A percentile compares a stretch with the other conserved stretches of the same genome.
These are phyloP conservation scores for Pseudopyrenochaeta lycopersici DNA, from an alignment of 2,329 filamentous ascomycete genomes.

Conservation along the genomic window DNA sequence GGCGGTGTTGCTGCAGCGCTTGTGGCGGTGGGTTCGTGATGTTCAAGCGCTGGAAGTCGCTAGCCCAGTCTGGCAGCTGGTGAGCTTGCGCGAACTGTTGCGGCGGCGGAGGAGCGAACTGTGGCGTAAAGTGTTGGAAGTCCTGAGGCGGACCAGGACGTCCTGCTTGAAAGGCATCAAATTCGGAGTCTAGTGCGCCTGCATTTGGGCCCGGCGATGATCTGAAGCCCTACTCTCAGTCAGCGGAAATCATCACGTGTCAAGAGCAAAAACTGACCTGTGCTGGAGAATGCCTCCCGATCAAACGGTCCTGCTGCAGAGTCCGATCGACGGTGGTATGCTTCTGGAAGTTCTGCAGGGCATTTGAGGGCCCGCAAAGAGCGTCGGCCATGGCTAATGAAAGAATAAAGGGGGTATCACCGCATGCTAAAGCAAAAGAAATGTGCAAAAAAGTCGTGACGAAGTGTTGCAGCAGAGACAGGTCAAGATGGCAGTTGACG, in stretches of 20 bases:
- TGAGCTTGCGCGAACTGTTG: slow-evolving; percentile 44
- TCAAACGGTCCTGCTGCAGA: slow-evolving; percentile 75
- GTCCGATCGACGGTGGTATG: slow-evolving; percentile 74
- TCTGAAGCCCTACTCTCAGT: slow-evolving; percentile 65
- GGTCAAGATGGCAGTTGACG: background rate
- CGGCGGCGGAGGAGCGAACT: slow-evolving; percentile 50
- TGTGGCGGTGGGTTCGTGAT: slow-evolving; percentile 53
- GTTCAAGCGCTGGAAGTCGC: slow-evolving; percentile 59
- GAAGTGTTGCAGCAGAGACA: background rate
- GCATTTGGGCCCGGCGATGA: slow-evolving; percentile 62
- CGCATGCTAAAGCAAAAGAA: slow-evolving; percentile 20
- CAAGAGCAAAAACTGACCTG: slow-evolving; percentile 57
- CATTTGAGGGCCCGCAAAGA: slow-evolving; percentile 78
- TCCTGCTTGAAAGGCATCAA: slow-evolving; percentile 73
- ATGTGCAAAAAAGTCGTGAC: slow-evolving; percentile 8
- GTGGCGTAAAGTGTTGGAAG: slow-evolving; percentile 44
- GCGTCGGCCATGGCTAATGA: slow-evolving; percentile 67
- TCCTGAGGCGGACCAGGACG: slow-evolving; percentile 50
- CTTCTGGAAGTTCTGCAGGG: slow-evolving; percentile 76
- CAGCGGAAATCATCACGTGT: slow-evolving; percentile 13
- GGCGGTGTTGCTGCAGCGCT: slow-evolving; percentile 58
- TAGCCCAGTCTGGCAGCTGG: slow-evolving; percentile 56
- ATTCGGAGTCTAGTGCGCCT: slow-evolving; percentile 70
- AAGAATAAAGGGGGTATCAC: slow-evolving; percentile 27
- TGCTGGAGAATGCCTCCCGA: slow-evolving; percentile 61